Evolutionary conservation across 2,329 filamentous ascomycete species (phyloP), one percentile per base, ranked within the genome.

Genomic region (Verticillium klebahnii): DNA sequence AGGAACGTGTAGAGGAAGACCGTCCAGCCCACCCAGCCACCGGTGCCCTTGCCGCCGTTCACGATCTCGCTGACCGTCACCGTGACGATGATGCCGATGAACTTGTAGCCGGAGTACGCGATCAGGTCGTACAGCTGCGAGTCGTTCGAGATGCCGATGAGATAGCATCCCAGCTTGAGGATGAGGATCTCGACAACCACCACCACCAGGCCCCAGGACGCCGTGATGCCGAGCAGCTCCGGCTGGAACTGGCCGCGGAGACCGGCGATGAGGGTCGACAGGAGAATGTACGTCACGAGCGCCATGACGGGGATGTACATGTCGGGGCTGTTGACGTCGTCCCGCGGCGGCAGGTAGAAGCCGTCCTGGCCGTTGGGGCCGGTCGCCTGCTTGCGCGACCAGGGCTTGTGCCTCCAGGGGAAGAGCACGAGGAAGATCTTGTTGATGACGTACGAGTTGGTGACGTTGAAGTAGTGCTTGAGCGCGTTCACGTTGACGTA

Each of bases 261-360:
- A 54, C 95, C 95, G 9, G 94, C 94, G 61, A 99, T 83, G 52
- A 98, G 83, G 1, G 94, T 95, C 5, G 92, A 96, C 12, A 99
- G 85, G 37, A 99, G 89, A 67, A 99, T 96, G 76, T 99, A 99
- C 29, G 95, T 99, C 56, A 98, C 93, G 60, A 99, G 82, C 1
- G 95, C 94, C 95, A 99, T 99, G 71, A 96, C 90, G 75, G 93
- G 93, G 70, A 99, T 99, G 79, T 99, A 99, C 93, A 99, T 98
- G 78, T 99, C 95, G 17, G 96, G 95, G 67, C 92, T 96, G 78
- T 99, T 99, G 76, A 98, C 83, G 73, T 99, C 95, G 75, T 99
- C 94, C 66, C 95, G 85, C 2, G 95, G 95, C 5, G 95, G 92
- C 8, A 97, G 84, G 77, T 95, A 99, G 81, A 88, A 89, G 56